Conservation (phyloP, 805 yeast species). For the Schwanniomyces occidentalis region DNA sequence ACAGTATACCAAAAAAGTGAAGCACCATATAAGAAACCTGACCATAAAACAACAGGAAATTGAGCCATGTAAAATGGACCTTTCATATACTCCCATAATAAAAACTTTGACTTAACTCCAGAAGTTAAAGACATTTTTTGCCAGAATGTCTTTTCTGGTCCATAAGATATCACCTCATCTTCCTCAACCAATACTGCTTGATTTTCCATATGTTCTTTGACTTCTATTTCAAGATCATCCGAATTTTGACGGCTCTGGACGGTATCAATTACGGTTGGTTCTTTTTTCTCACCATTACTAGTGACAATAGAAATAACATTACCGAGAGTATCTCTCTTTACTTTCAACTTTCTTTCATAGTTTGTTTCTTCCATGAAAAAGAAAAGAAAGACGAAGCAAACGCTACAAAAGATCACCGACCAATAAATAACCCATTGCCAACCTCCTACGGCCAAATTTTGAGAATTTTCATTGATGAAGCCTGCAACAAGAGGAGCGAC, state of each 20-base stretch:
- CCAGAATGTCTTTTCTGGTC: slow-evolving; percentile 11
- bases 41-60: slow-evolving; percentile 52
- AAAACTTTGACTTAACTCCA: slow-evolving; percentile 24
- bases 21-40: slow-evolving; percentile 55
- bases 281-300: slow-evolving; percentile 1
- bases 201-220: neutral
- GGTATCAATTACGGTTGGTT: neutral
- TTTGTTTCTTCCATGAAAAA: slow-evolving; percentile 33
- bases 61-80: slow-evolving; percentile 6
- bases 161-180: neutral
- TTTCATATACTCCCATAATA: slow-evolving; percentile 51
- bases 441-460: slow-evolving; percentile 6
- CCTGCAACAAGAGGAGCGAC: slow-evolving; percentile 32
- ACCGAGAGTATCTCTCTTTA: slow-evolving; percentile 1
- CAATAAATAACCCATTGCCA: slow-evolving; percentile 35
- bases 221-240: slow-evolving; percentile 1
- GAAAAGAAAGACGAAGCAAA: slow-evolving; percentile 21
- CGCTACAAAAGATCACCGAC: slow-evolving; percentile 27
- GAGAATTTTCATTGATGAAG: slow-evolving; percentile 18
- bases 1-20: slow-evolving; percentile 49
- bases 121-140: slow-evolving; percentile 6
- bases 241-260: neutral
- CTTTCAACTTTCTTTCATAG: slow-evolving; percentile 4
- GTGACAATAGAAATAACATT: slow-evolving; percentile 3
- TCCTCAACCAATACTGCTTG: neutral